Conservation (phyloP, 805 yeast species). For the Nakazawaea ishiwadae region DNA sequence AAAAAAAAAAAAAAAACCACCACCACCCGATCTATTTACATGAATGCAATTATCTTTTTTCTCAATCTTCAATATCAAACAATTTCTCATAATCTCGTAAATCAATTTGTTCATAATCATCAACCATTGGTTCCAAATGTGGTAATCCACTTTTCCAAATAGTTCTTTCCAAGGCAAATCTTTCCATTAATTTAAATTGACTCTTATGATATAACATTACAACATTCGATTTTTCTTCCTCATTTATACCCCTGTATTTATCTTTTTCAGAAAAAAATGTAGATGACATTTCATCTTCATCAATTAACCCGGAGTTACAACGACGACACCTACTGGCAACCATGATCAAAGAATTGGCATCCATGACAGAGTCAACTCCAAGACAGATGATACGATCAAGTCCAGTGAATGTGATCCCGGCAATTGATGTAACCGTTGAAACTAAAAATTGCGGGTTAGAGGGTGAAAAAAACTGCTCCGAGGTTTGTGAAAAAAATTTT, state of each 20-base stretch:
- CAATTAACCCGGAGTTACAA: not conserved
- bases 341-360: constrained; percentile 17
- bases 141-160: constrained; percentile 15
- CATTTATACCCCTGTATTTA: no score
- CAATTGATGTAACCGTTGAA: constrained; percentile 19
- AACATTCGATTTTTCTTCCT: no score
- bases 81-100: constrained; percentile 2
- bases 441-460: constrained; percentile 18
- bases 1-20: no score
- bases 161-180: constrained; percentile 26
- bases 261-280: no score
- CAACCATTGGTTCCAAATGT: constrained; percentile 3
- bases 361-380: constrained; percentile 27
- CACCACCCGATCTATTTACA: not conserved
- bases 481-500: constrained; percentile 9
- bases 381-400: constrained; percentile 22
- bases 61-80: constrained; percentile 1
- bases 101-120: constrained; percentile 5
- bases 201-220: constrained; percentile 13
- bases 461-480: constrained; percentile 13
- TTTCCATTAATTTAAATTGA: constrained; percentile 24
- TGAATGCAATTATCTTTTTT: not conserved
- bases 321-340: constrained; percentile 24
- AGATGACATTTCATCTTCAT: no score
- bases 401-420: constrained; percentile 24